These are phyloP conservation scores for Colletotrichum musicola DNA, from an alignment of 2,329 filamentous ascomycete species.

Conservation along the genomic window DNA sequence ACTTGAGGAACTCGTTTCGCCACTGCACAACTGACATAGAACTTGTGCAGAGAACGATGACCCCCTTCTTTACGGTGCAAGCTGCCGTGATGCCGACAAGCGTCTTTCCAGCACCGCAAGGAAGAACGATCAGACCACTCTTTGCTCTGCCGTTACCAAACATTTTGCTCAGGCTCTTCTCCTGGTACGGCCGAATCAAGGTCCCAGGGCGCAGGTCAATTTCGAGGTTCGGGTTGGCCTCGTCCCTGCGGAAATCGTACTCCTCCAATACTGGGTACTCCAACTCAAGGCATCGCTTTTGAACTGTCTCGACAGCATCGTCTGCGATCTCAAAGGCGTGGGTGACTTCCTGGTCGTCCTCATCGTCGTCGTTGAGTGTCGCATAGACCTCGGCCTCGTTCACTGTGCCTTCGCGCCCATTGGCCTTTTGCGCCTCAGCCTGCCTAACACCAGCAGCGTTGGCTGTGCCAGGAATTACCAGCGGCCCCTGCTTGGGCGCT, in stretches of 20 bases:
- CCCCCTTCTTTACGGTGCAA: slow-evolving; percentile 96
- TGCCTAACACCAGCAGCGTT: slow-evolving; percentile 91
- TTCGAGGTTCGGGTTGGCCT: slow-evolving; percentile 88
- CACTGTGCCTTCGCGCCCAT: slow-evolving; percentile 60
- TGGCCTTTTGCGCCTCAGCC: slow-evolving; percentile 63
- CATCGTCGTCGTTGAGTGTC: slow-evolving; percentile 83
- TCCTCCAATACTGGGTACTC: slow-evolving; percentile 92
- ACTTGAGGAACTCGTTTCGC: slow-evolving; percentile 96
- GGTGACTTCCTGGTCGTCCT: slow-evolving; percentile 88
- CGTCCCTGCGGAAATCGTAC: slow-evolving; percentile 96
- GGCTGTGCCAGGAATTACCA: slow-evolving; percentile 95
- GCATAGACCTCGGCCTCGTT: slow-evolving; percentile 78
- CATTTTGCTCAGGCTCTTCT: slow-evolving; percentile 99
- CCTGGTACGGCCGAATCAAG: slow-evolving; percentile 94
- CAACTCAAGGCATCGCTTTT: slow-evolving; percentile 89
- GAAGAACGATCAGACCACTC: slow-evolving; percentile 96
- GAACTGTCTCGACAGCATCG: slow-evolving; percentile 84
- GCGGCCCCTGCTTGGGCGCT: slow-evolving; percentile 85
- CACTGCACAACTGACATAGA: slow-evolving; percentile 99
- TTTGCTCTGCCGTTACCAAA: slow-evolving; percentile 98
- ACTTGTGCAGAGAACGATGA: slow-evolving; percentile 95
- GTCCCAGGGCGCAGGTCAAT: slow-evolving; percentile 93
- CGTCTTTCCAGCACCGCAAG: slow-evolving; percentile 97
- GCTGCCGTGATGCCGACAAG: slow-evolving; percentile 98
- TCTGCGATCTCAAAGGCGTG: slow-evolving; percentile 94